Base-by-base conservation (phyloP, 1,284 basidiomycete genomes). In the Pseudozyma sp. region DNA sequence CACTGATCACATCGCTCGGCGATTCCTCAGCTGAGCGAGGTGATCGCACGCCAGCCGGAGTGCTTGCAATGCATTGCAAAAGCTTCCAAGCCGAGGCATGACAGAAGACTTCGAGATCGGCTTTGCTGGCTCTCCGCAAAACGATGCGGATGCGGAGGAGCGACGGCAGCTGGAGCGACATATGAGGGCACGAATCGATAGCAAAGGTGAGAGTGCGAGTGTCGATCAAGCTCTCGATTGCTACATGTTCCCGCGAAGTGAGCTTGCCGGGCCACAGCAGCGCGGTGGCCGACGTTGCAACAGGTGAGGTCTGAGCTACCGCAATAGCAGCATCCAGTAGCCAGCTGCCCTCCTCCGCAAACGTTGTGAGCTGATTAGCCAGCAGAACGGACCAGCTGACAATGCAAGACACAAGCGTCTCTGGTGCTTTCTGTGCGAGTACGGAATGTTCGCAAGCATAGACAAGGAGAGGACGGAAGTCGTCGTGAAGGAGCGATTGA, bases 401-500 rank as follows among this genome's bases (percentile, higher is more conserved):
- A 38, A 70, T 65, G 62, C 68, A 70, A 7, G 68, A 65, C 19
- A 70, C 54, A 12, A 70, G 54, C 0, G 42, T 35, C 8, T 65
- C 58, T 1, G 68, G 58, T 19, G 31, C 10, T 8, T 56, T 34
- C 54, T 38, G 10, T 1, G 63, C 55, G 19, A 67, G 47, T 7
- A 35, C 18, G 0, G 69, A 70, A 4, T 54, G 54, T 8, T 31
- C 53, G 61, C 71, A 70, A 31, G 59, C 54, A 71, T 78, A 83
- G 2, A 34, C 44, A 5, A 95, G 86, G 50, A 96, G 88, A 0
- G 91, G 92, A 70, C 92, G 89, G 0, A 92, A 91, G 6, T 90
- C 87, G 34, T 86, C 87, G 11, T 88, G 88, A 7, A 97, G 87
- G 78, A 95, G 93, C 13, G 86, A 86, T 76, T 93, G 90, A 0